These are phyloP conservation scores for Yamadazyma philogaea DNA, from an alignment of 805 yeast genomes.

Conservation along the genomic window DNA sequence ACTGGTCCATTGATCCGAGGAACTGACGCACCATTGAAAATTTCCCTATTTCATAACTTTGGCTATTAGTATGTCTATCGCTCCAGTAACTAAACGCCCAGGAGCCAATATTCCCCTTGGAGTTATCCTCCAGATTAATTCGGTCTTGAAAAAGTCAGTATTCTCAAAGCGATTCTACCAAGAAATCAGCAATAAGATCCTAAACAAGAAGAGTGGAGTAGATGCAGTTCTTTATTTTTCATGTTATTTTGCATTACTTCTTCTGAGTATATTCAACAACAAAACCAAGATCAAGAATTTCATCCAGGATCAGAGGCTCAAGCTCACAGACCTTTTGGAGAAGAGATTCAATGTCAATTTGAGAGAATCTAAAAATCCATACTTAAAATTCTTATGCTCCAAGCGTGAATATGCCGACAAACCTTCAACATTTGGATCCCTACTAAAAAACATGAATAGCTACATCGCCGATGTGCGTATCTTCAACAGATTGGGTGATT, in stretches of 20 bases:
- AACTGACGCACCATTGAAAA: neutral
- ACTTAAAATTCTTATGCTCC: constrained; percentile 9
- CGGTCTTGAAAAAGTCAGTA: constrained; percentile 28
- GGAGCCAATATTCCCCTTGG: constrained; percentile 15
- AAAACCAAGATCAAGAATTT: constrained; percentile 31
- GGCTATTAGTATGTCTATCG: constrained; percentile 17
- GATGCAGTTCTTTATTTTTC: constrained; percentile 41
- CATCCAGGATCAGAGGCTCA: constrained; percentile 24
- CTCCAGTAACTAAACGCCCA: constrained; percentile 15
- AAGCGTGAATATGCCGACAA: constrained; percentile 1
- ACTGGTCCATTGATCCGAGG: constrained; percentile 5
- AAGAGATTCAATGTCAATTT: constrained; percentile 13
- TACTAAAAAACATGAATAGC: constrained; percentile 33
- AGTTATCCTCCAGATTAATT: constrained; percentile 26
- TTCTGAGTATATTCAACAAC: constrained; percentile 36
- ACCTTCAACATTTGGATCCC: constrained; percentile 27
- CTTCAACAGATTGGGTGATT: constrained; percentile 39
- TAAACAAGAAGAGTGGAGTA: constrained; percentile 30
- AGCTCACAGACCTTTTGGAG: constrained; percentile 20
- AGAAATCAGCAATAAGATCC: constrained; percentile 39
- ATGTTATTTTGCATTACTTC: constrained; percentile 40
- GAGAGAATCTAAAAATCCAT: constrained; percentile 16
- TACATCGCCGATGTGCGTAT: constrained; percentile 41
- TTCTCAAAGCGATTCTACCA: constrained; percentile 39
- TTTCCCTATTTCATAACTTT: neutral